phyloP scores from a whole-genome alignment of 495 filamentous ascomycete genomes.

The Thermochaetoides thermophila region DNA sequence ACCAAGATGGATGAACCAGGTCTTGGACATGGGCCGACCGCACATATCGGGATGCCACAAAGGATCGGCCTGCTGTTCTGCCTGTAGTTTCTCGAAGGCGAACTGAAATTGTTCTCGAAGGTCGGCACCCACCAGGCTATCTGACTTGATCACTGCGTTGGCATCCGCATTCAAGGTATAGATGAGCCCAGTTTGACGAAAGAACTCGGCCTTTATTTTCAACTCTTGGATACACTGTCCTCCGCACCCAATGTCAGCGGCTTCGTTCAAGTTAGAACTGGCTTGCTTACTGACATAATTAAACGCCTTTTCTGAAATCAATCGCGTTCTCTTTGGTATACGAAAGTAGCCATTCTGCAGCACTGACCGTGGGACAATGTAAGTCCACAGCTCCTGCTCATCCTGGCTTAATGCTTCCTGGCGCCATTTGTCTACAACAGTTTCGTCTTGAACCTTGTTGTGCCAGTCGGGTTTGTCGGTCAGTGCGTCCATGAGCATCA shows the following conservation, averaged over 20 bases:
- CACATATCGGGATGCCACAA: slow-evolving; percentile 47
- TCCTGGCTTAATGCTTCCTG: slow-evolving; percentile 17
- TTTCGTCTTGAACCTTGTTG: slow-evolving; percentile 39
- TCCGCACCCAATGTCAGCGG: too few relatives aligned
- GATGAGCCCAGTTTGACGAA: slow-evolving; percentile 23
- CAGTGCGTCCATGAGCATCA: slow-evolving; percentile 23
- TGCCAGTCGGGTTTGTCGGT: slow-evolving; percentile 38
- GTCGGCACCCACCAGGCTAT: slow-evolving; percentile 8
- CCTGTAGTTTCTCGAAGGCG: slow-evolving; percentile 21
- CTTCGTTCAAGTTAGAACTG: too few relatives aligned
- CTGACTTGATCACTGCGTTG: slow-evolving; percentile 17
- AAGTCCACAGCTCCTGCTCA: slow-evolving; percentile 15
- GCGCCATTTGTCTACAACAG: slow-evolving; percentile 24
- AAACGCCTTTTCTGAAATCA: slow-evolving; percentile 24
- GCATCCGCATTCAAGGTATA: slow-evolving; percentile 15
- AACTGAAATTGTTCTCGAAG: slow-evolving; percentile 8
- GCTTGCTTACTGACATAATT: slow-evolving; percentile 31
- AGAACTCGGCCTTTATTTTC: slow-evolving; percentile 25
- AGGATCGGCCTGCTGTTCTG: slow-evolving; percentile 27
- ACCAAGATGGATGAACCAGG: slow-evolving; percentile 48
- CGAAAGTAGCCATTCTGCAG: too few relatives aligned
- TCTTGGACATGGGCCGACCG: slow-evolving; percentile 41
- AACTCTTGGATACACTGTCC: slow-evolving; percentile 33
- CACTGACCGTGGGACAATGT: too few relatives aligned
- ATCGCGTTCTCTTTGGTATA: too few relatives aligned